phyloP scores from a whole-genome alignment of 345 rosid species.

The Bruguiera gymnorhiza region DNA sequence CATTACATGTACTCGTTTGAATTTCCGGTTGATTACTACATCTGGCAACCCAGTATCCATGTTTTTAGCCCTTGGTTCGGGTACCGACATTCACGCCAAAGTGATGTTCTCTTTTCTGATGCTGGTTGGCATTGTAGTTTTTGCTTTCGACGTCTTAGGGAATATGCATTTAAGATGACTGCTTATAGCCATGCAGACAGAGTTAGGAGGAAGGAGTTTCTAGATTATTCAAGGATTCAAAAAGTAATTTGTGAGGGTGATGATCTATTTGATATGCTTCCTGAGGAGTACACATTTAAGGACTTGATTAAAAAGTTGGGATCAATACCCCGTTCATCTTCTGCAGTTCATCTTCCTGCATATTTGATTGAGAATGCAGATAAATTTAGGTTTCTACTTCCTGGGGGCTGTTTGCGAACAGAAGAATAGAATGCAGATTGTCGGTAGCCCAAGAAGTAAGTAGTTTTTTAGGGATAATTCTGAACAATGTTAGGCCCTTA shows the following conservation, averaged over 20 bases:
- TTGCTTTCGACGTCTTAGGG: constrained; percentile 59
- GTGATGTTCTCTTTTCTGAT: constrained; percentile 60
- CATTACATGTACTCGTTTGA: constrained; percentile 87
- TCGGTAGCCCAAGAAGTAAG: neutral
- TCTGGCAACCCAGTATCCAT: constrained; percentile 76
- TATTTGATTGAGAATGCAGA: constrained; percentile 78
- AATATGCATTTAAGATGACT: constrained; percentile 83
- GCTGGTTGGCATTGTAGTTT: constrained; percentile 99
- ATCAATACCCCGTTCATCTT: constrained; percentile 60
- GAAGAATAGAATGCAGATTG: neutral
- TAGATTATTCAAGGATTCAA: constrained; percentile 60
- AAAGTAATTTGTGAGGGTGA: constrained; percentile 61
- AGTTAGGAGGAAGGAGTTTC: constrained; percentile 46
- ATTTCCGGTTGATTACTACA: constrained; percentile 82
- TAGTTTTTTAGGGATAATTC: no score
- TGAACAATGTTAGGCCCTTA: neutral
- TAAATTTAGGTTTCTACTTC: constrained; percentile 77
- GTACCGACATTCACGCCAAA: constrained; percentile 78
- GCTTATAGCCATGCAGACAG: constrained; percentile 95
- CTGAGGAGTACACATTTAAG: constrained; percentile 72
- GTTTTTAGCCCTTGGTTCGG: constrained; percentile 41
- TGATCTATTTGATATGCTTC: constrained; percentile 85
- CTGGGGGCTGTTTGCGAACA: constrained; percentile 69
- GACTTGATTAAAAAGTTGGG: constrained; percentile 88
- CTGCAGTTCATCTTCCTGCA: constrained; percentile 91